Conservation (phyloP, 1,139 yeast species). For the Casaregolazyma suthepensis region DNA sequence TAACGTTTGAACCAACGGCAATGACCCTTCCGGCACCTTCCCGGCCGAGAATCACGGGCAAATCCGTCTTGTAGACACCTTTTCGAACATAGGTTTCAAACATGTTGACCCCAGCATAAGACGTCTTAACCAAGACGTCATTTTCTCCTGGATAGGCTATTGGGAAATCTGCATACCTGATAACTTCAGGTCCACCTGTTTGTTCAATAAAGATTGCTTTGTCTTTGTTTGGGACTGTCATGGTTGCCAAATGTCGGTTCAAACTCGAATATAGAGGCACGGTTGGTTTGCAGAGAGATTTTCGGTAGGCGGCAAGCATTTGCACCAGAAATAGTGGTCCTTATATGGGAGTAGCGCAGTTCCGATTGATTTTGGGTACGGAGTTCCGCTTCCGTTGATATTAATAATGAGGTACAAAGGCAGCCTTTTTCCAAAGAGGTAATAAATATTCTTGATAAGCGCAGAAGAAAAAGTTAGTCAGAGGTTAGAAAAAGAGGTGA, state of each 20-base stretch:
- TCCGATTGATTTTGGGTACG: background rate
- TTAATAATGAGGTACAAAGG: background rate
- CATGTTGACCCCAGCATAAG: constrained; percentile 72
- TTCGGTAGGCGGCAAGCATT: background rate
- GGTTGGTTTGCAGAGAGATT: no score
- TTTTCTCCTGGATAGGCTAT: constrained; percentile 50
- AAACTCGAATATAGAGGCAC: no score
- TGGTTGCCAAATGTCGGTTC: background rate
- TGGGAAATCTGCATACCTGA: constrained; percentile 46
- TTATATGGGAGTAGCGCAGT: background rate
- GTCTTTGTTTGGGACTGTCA: constrained; percentile 48
- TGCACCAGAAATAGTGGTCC: background rate
- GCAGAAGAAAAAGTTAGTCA: background rate
- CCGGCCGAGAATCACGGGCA: constrained; percentile 69
- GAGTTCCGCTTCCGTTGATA: background rate
- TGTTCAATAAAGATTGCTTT: constrained; percentile 52
- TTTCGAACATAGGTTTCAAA: constrained; percentile 76
- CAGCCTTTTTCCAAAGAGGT: background rate
- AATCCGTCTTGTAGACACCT: constrained; percentile 58
- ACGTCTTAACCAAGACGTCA: constrained; percentile 65
- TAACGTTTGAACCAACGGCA: constrained; percentile 57
- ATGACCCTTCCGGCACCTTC: constrained; percentile 78
- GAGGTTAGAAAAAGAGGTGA: no score
- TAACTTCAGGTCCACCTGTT: constrained; percentile 51
- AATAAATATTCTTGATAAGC: background rate